Percentiles rank a stretch among this genome's conserved stretches.
Conservation (phyloP, 163 green algal genomes). For the Picocystis sp. region DNA sequence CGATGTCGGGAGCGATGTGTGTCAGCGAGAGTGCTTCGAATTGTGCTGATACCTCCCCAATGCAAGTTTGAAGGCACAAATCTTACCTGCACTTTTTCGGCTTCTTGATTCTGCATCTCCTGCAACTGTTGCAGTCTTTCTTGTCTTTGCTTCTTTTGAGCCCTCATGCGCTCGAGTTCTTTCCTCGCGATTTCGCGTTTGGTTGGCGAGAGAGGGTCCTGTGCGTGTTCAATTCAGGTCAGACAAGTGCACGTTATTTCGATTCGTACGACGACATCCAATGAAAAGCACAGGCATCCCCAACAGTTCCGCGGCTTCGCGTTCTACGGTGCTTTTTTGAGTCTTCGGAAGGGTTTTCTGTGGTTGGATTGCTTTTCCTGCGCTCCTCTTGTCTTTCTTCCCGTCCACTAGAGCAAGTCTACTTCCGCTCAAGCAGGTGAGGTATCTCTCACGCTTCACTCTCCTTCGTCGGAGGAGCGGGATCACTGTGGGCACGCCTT, state of each 20-base stretch:
- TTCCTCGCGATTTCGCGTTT: constrained; percentile 19
- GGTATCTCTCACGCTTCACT: too few relatives aligned
- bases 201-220: constrained; percentile 14
- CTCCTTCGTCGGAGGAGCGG: too few relatives aligned
- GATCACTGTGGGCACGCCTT: too few relatives aligned
- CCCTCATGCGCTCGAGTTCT: constrained; percentile 19
- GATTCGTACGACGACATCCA: neutral
- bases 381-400: too few relatives aligned
- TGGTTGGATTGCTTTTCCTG: too few relatives aligned
- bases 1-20: neutral
- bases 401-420: too few relatives aligned
- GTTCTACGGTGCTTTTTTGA: too few relatives aligned
- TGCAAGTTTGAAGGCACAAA: neutral
- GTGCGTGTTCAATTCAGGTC: constrained; percentile 2
- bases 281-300: too few relatives aligned
- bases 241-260: neutral
- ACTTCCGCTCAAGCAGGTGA: too few relatives aligned
- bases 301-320: too few relatives aligned
- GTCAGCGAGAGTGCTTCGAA: neutral
- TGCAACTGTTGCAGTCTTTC: constrained; percentile 66
- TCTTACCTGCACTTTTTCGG: constrained; percentile 24
- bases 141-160: constrained; percentile 57
- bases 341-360: too few relatives aligned
- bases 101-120: constrained; percentile 48
- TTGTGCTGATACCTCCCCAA: neutral